Conservation (phyloP, 2,329 filamentous ascomycete species). For the Cercospora beticola region DNA sequence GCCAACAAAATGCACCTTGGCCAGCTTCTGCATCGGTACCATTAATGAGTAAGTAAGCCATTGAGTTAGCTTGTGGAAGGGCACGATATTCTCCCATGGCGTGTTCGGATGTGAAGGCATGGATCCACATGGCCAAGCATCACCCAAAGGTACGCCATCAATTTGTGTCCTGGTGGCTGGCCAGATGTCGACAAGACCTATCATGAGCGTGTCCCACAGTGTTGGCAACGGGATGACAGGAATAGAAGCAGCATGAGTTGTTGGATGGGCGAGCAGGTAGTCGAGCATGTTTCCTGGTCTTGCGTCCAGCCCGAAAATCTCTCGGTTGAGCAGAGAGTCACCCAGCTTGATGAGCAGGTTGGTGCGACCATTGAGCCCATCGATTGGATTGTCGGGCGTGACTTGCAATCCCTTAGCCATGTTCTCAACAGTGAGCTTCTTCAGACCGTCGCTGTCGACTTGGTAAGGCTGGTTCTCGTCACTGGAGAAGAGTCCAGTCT, state of each 20-base stretch:
- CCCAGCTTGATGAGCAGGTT: slow-evolving; percentile 74
- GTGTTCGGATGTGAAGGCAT: slow-evolving; percentile 74
- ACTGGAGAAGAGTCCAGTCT: slow-evolving; percentile 83
- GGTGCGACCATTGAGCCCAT: slow-evolving; percentile 80
- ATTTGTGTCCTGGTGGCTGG: slow-evolving; percentile 81
- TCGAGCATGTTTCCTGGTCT: slow-evolving; percentile 95
- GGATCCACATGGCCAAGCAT: slow-evolving; percentile 86
- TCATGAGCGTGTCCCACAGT: slow-evolving; percentile 87
- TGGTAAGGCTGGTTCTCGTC: slow-evolving; percentile 77
- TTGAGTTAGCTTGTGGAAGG: slow-evolving; percentile 92
- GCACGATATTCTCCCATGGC: slow-evolving; percentile 77
- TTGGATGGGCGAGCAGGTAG: slow-evolving; percentile 87
- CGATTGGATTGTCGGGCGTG: slow-evolving; percentile 73
- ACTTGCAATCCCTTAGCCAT: slow-evolving; percentile 85
- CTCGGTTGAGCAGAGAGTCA: slow-evolving; percentile 72
- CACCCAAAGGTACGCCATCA: slow-evolving; percentile 81
- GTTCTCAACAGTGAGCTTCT: slow-evolving; percentile 68
- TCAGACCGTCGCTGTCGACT: slow-evolving; percentile 81
- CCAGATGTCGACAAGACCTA: slow-evolving; percentile 84
- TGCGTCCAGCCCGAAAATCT: slow-evolving; percentile 80
- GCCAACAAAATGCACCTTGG: slow-evolving; percentile 78
- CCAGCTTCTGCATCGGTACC: slow-evolving; percentile 80
- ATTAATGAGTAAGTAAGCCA: slow-evolving; percentile 94
- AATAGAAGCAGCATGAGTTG: slow-evolving; percentile 83
- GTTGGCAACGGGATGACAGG: slow-evolving; percentile 85